Evolutionary conservation across 2,329 filamentous ascomycete genomes (phyloP), one percentile per base, ranked within the genome.

Genomic region (Apiospora rasikravindrae): DNA sequence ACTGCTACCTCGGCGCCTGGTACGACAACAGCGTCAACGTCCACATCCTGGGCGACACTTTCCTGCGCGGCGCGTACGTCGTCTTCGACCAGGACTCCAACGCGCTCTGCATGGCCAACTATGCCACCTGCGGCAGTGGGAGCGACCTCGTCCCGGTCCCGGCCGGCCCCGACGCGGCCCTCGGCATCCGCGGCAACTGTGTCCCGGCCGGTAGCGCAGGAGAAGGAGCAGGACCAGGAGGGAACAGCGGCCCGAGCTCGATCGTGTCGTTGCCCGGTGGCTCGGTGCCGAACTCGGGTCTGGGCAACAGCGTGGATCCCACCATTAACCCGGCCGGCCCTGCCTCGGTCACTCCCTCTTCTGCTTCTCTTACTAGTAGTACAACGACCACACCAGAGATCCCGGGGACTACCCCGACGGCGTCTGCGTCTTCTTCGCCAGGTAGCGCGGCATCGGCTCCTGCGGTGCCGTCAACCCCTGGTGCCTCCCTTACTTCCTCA

Each of bases 21-120:
- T 74, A 75, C 33, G 76, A 69, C 22, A n/a, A 67, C 2, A 71
- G 77, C 69, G 67, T 79, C 7, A 75, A 73, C 0, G 73, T 78
- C 22, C 79, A 76, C 75, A 80, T 81, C 26, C 71, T 81, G 44
- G 79, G 79, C 11, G 79, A 80, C 70, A 79, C 78, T 1, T 81
- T 81, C 67, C 57, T 81, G 49, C 74, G 79, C 47, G 79, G 77
- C 0, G 77, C 79, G 47, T 81, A 81, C 72, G 78, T 78, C 33
- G 72, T 78, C 13, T 80, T 80, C 67, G 79, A 81, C 67, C 79
- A 80, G 67, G 73, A 74, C 26, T 79, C 79, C 66, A 71, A 77
- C 53, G 79, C 78, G 1, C 69, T 81, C 0, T 81, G 77, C 73
- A 80, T 81, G 78, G 72, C 76, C 4, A 76, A 80, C 40, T 80